Evolutionary conservation across 345 rosid species (phyloP), one percentile per base, ranked within the genome.

Genomic region (Pugionium cornutum): DNA sequence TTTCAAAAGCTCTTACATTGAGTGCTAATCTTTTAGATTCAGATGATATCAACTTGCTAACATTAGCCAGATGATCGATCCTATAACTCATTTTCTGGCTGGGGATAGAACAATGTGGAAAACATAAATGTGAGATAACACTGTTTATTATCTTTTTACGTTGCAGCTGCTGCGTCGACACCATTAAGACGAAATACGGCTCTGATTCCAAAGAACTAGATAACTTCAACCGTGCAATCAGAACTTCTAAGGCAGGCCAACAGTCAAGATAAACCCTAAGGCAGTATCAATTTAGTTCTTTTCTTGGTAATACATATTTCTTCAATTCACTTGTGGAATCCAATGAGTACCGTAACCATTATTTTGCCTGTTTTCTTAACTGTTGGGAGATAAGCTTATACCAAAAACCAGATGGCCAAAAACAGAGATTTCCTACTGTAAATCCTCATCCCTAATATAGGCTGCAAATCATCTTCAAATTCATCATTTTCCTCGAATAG

Each of bases 101-200:
- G 33, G 26, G 42, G 35, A 54, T 56, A 28, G 34, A 68, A 58
- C 52, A 29, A 7, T 30, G 9, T 51, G 45, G 62, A 54, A 33
- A 8, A 7, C 45, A 0, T 33, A 27, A 6, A 35, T 11, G 9
- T 62, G 42, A 70, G 32, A 29, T 10, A 0, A 31, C 1, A 36
- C 59, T 33, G 62, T 4, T 63, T 3, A 50, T 11, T 31, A 53
- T 67, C 5, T 46, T 70, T 43, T 64, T 58, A 53, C 55, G 49
- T 63, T 78, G 70, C 78, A 80, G 82, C 51, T 79, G 79, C 69
- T 84, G 97, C 58, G 72, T 85, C 39, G 96, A 92, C 61, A 81
- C 91, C 36, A 92, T 86, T 58, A 86, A 80, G 75, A 78, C 83
- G 29, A 75, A 83, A 41, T 86, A 88, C 25, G 97, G 98, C 35